Base-by-base conservation (phyloP, 1,284 basidiomycete genomes). In the Mycocalia duriaeana region DNA sequence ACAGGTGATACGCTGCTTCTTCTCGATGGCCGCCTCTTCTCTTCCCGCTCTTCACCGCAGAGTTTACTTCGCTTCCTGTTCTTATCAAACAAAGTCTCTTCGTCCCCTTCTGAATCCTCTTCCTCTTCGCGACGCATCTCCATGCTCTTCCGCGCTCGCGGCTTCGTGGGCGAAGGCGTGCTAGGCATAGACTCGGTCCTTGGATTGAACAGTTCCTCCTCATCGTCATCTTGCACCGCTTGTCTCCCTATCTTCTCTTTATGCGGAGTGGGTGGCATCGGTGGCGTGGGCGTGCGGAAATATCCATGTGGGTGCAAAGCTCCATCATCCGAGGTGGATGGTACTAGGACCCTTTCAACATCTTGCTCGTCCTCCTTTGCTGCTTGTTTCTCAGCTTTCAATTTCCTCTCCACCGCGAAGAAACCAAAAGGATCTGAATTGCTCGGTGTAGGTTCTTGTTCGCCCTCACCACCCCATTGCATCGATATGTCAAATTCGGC, bases 371-470 rank as follows among this genome's bases (percentile, higher is more conserved):
- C 45, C 16, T 49, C 2, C 26, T 42, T 26, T 36, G 48, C 22
- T 7, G 45, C 38, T 31, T 54, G 50, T 13, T 69, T 66, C 40
- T 68, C 56, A 4, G 54, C 62, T 53, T 70, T 71, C 42, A 74
- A 59, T 50, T 68, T 68, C 45, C 59, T 60, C 53, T 75, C 71
- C 2, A 73, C 61, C 5, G 69, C 67, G 34, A 70, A 65, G 53
- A 75, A 73, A 4, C 71, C 72, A 50, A 75, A 75, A 0, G 69
- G 71, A 52, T 72, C 70, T 13, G 68, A 68, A 38, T 52, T 60
- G 22, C 50, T 51, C 42, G 53, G 48, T 14, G 50, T 26, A 22
- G 52, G 42, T 48, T 24, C 25, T 39, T 2, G 44, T 45, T 5
- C 41, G 40, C 20, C 37, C 37, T 38, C 37, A 11, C 20, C 18